phyloP scores from a whole-genome alignment of 2,329 filamentous ascomycete genomes.

The Conoideocrella luteorostrata region DNA sequence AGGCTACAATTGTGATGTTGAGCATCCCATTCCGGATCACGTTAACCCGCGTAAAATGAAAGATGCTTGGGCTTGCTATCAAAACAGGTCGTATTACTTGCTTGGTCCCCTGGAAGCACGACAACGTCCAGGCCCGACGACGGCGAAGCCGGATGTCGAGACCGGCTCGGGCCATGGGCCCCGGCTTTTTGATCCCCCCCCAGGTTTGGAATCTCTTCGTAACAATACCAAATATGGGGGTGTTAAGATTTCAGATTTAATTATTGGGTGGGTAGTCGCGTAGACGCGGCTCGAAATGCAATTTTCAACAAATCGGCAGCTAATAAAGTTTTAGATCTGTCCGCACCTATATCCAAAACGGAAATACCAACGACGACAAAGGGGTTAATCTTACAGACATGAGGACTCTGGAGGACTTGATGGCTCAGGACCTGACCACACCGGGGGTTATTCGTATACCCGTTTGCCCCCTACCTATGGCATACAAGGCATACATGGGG shows the following conservation, averaged over 20 bases:
- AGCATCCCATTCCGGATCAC: constrained; percentile 3
- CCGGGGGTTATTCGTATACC: constrained; percentile 31
- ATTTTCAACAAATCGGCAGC: background rate
- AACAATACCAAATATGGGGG: too few relatives aligned
- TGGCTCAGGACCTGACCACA: constrained; percentile 26
- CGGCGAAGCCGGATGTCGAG: constrained; percentile 14
- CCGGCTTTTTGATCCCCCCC: too few relatives aligned
- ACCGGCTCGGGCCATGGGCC: constrained; percentile 1
- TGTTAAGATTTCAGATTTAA: constrained; percentile 19
- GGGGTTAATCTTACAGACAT: constrained; percentile 16
- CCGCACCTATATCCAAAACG: constrained; percentile 18
- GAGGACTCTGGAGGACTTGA: too few relatives aligned
- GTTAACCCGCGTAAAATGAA: constrained; percentile 13
- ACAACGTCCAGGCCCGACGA: too few relatives aligned
- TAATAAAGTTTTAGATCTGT: constrained; percentile 14
- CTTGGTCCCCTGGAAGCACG: too few relatives aligned
- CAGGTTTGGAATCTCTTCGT: too few relatives aligned
- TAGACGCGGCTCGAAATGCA: background rate
- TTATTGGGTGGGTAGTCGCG: constrained; percentile 15
- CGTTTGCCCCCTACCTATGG: constrained; percentile 28
- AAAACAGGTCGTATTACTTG: constrained; percentile 25
- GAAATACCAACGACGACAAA: constrained; percentile 23
- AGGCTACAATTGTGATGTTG: constrained; percentile 18
- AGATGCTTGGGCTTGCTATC: constrained; percentile 19
- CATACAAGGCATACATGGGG: constrained; percentile 23